Evolutionary conservation across 2,329 filamentous ascomycete genomes (phyloP).

Genomic region (Pseudodiploospora longispora): DNA sequence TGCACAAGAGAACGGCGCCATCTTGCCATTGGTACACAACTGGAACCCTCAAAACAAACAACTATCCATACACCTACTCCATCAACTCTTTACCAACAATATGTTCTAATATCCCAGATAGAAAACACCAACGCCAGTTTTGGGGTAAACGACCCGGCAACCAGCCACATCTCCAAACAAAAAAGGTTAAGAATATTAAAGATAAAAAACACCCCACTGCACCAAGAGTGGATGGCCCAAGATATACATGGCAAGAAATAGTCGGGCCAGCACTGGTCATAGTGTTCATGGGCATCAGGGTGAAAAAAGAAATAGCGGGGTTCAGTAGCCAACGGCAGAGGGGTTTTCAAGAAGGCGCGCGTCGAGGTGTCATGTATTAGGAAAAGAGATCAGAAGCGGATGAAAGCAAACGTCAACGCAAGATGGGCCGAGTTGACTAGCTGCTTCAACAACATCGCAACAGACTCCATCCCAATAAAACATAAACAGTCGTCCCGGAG

Average conservation of each 20-base stretch:
- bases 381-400: neutral
- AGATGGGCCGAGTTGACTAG: neutral
- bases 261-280: constrained; percentile 5
- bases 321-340: constrained; percentile 1
- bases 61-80: too few relatives aligned
- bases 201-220: constrained; percentile 7
- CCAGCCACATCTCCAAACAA: neutral
- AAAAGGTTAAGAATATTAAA: constrained; percentile 10
- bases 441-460: constrained; percentile 1
- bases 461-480: constrained; percentile 2
- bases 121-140: too few relatives aligned
- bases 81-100: too few relatives aligned
- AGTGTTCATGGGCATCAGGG: constrained; percentile 1
- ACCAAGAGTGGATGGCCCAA: constrained; percentile 6
- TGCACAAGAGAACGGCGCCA: too few relatives aligned
- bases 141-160: too few relatives aligned
- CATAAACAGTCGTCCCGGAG: constrained; percentile 18
- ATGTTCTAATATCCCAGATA: too few relatives aligned
- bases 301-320: constrained; percentile 4
- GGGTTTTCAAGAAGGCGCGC: neutral
- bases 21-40: too few relatives aligned
- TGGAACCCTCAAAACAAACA: too few relatives aligned
- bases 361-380: neutral
- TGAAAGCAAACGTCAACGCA: neutral
- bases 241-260: constrained; percentile 6